Conservation (phyloP, 768 basidiomycete species). For the Amanita inopinata region DNA sequence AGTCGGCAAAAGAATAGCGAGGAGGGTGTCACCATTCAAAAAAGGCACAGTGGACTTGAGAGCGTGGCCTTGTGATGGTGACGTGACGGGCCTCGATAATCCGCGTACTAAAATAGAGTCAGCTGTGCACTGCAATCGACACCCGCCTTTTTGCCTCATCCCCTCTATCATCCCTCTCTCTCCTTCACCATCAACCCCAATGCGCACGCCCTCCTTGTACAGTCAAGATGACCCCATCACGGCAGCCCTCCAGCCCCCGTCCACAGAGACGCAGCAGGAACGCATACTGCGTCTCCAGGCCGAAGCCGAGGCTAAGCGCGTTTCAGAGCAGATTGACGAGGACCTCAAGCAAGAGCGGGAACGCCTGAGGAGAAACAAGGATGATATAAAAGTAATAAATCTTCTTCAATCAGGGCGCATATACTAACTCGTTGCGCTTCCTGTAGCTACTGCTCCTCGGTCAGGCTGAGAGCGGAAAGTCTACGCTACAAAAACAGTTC, state of each 20-base stretch:
- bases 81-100: slow-evolving; percentile 1
- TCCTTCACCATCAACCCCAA: slow-evolving; percentile 21
- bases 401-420: slow-evolving; percentile 20
- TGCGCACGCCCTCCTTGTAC: slow-evolving; percentile 64
- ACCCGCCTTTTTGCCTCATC: slow-evolving; percentile 18
- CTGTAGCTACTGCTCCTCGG: slow-evolving; percentile 61
- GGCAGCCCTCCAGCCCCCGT: slow-evolving; percentile 53
- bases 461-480: slow-evolving; percentile 73
- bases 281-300: slow-evolving; percentile 47
- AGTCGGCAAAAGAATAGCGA: too few relatives aligned
- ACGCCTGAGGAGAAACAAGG: slow-evolving; percentile 49
- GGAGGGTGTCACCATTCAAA: background rate
- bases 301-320: slow-evolving; percentile 66
- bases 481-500: slow-evolving; percentile 70
- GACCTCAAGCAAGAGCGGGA: slow-evolving; percentile 64
- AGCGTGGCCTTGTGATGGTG: background rate
- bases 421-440: slow-evolving; percentile 21
- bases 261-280: slow-evolving; percentile 56
- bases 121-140: slow-evolving; percentile 12
- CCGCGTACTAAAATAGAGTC: slow-evolving; percentile 3
- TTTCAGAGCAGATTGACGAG: slow-evolving; percentile 79
- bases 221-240: slow-evolving; percentile 72
- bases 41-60: background rate
- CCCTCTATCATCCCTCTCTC: slow-evolving; percentile 23
- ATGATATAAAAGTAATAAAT: slow-evolving; percentile 60